Evolutionary conservation across 148 eudicot genomes (phyloP).

Genomic region (Rhododendron mucronatum): DNA sequence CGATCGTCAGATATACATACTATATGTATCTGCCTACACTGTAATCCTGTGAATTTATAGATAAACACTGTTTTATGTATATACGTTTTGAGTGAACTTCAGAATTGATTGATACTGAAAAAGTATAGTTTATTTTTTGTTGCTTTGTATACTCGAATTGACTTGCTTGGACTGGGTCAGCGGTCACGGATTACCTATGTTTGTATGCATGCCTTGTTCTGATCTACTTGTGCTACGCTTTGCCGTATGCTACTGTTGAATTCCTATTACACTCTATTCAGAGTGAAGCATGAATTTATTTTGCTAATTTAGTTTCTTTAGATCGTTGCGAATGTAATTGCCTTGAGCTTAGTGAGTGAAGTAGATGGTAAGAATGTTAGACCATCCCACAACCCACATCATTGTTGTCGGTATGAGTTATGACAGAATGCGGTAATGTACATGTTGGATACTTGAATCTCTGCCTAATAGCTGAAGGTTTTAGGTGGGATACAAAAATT

Average conservation of each 20-base stretch:
- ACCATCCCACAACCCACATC: not conserved
- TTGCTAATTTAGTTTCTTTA: not conserved
- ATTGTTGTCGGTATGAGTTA: not conserved
- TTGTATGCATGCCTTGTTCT: not conserved
- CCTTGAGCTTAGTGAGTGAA: not conserved
- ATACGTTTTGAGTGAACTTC: not conserved
- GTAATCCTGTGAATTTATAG: constrained; percentile 6
- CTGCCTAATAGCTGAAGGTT: not conserved
- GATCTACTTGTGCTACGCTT: not conserved
- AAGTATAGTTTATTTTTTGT: not conserved
- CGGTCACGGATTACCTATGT: not conserved
- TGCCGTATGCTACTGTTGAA: not conserved
- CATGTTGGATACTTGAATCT: not conserved
- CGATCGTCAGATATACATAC: not conserved
- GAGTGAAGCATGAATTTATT: not conserved
- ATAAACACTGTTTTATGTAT: not conserved
- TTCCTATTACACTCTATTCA: not conserved
- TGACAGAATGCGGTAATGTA: not conserved
- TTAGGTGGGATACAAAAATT: not conserved
- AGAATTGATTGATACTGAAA: not conserved
- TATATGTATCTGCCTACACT: not conserved
- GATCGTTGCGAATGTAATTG: not conserved
- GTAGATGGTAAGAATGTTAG: not conserved
- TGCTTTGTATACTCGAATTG: not conserved
- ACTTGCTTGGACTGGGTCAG: not conserved